These are phyloP conservation scores for Wickerhamiella vanderwaltii DNA, from an alignment of 805 yeast species.

Conservation along the genomic window DNA sequence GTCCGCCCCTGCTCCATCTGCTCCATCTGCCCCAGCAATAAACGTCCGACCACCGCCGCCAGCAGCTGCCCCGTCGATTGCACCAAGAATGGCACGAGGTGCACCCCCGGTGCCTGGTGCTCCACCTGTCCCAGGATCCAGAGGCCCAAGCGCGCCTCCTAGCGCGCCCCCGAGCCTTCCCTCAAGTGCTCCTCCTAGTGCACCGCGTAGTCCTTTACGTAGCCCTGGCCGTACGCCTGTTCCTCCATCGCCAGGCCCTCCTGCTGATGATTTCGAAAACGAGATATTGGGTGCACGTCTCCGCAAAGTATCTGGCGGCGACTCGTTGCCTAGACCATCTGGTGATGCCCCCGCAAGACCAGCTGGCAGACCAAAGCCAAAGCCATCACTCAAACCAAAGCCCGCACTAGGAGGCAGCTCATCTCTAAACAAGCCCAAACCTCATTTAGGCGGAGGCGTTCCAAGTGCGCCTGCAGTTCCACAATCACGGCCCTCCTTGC, in stretches of 20 bases:
- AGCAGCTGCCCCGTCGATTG: conserved; percentile 9
- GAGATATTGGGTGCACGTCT: neutral
- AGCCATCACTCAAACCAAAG: conserved; percentile 8
- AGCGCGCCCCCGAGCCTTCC: conserved; percentile 7
- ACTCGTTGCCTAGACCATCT: conserved; percentile 1
- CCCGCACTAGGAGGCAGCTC: neutral
- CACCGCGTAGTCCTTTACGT: conserved; percentile 19
- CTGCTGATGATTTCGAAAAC: conserved; percentile 8
- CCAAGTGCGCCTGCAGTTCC: conserved; percentile 11
- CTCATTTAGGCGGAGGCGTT: conserved; percentile 2
- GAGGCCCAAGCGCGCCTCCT: neutral
- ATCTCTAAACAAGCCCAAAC: conserved; percentile 8
- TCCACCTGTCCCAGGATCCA: conserved; percentile 11
- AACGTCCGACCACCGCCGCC: conserved; percentile 11
- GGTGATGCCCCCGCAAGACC: conserved; percentile 5
- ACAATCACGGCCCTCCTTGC: neutral
- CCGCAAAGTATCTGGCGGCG: neutral
- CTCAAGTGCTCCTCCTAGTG: conserved; percentile 18
- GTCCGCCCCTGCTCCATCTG: conserved; percentile 6
- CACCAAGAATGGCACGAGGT: conserved; percentile 1
- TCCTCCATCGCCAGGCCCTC: conserved; percentile 14
- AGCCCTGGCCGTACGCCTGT: conserved; percentile 13
- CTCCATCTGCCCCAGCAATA: conserved; percentile 14
- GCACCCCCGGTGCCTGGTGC: conserved; percentile 16
- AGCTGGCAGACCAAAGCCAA: conserved; percentile 6